Percentiles rank a stretch among this genome's conserved stretches.
Conservation (phyloP, 345 rosid genomes). For the Gossypioides kirkii region DNA sequence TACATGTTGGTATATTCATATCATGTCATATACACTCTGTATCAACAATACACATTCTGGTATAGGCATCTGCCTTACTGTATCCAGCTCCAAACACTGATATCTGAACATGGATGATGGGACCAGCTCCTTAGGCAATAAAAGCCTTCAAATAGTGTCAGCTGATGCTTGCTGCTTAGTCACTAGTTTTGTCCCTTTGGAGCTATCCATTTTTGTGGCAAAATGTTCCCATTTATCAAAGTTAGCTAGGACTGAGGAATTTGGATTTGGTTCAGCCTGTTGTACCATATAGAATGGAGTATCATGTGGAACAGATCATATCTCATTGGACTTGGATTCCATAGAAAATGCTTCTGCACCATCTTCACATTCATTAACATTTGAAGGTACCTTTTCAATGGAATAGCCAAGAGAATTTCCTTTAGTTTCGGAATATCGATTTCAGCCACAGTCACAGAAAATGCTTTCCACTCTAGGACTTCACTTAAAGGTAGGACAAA, state of each 20-base stretch:
- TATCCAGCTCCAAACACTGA: background rate
- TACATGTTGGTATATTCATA: too few relatives aligned
- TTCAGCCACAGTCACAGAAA: constrained; percentile 69
- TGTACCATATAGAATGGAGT: constrained; percentile 87
- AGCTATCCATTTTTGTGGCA: background rate
- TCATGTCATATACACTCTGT: background rate
- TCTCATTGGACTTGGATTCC: constrained; percentile 67
- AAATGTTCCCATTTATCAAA: background rate
- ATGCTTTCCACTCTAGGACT: constrained; percentile 73
- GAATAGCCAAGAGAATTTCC: constrained; percentile 66
- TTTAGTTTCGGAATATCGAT: constrained; percentile 78
- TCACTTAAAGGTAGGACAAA: constrained; percentile 78
- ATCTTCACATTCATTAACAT: constrained; percentile 70
- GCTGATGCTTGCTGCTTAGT: background rate
- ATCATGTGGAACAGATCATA: constrained; percentile 92
- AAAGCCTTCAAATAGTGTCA: background rate
- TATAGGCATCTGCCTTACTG: background rate
- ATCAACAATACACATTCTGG: background rate
- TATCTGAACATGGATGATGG: background rate
- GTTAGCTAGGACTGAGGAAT: constrained; percentile 11
- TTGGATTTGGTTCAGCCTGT: constrained; percentile 49
- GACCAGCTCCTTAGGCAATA: background rate
- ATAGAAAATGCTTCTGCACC: constrained; percentile 85
- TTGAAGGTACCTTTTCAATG: constrained; percentile 51
- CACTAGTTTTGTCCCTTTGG: background rate